Evolutionary conservation across 371 early-diverging fungal species (phyloP).

Genomic region (Choanephora cucurbitarum): DNA sequence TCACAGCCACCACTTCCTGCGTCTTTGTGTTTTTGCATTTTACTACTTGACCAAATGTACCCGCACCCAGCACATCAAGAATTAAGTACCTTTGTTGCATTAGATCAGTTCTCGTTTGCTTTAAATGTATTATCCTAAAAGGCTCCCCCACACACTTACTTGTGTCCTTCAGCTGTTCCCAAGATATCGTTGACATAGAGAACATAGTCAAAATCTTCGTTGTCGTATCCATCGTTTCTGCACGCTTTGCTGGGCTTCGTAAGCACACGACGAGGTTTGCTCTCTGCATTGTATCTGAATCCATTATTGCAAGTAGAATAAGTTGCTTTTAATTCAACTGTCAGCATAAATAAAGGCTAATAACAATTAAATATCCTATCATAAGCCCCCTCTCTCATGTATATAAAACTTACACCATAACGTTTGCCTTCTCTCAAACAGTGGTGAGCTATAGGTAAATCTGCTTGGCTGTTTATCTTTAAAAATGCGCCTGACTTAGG

Average conservation of each 20-base stretch:
- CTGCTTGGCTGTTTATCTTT: constrained; percentile 16
- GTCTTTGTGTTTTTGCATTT: constrained; percentile 90
- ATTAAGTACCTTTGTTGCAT: constrained; percentile 90
- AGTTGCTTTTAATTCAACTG: constrained; percentile 28
- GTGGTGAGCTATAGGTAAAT: constrained; percentile 29
- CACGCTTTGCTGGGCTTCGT: constrained; percentile 91
- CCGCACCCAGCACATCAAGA: constrained; percentile 92
- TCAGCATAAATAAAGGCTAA: constrained; percentile 32
- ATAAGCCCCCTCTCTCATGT: constrained; percentile 4
- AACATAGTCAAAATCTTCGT: constrained; percentile 94
- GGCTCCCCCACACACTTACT: too few species aligned
- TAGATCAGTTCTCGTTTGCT: too few species aligned
- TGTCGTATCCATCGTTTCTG: constrained; percentile 94
- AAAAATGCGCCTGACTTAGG: constrained; percentile 25
- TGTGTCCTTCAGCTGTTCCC: constrained; percentile 79
- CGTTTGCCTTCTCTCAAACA: constrained; percentile 26
- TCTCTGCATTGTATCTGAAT: constrained; percentile 72
- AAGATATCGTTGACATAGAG: constrained; percentile 91
- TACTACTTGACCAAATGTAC: constrained; percentile 99
- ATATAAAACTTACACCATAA: constrained; percentile 22
- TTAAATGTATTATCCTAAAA: too few species aligned
- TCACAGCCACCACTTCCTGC: constrained; percentile 89
- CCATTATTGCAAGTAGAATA: constrained; percentile 59
- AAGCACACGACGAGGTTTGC: constrained; percentile 91
- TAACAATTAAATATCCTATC: too few species aligned